A percentile compares a stretch with the other conserved stretches of the same genome.
These are phyloP conservation scores for Rhododendron vialii DNA, from an alignment of 148 eudicot species.

Conservation along the genomic window DNA sequence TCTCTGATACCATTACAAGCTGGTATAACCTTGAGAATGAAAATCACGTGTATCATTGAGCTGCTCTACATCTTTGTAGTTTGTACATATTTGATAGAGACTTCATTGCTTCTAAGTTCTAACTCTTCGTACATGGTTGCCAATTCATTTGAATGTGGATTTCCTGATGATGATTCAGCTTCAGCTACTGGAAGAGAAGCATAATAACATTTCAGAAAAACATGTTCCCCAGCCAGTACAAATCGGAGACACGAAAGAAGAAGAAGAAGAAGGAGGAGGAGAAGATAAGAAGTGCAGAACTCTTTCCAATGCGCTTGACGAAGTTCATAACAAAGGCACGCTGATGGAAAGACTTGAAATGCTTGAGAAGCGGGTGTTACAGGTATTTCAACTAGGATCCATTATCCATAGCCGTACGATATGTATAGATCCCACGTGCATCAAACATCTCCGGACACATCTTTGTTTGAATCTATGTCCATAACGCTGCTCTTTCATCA, in stretches of 20 bases:
- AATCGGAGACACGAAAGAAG: background rate
- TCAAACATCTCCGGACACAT: background rate
- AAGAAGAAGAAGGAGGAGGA: background rate
- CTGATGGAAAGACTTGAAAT: conserved; percentile 28
- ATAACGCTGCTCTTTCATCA: background rate
- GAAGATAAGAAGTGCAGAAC: conserved; percentile 11
- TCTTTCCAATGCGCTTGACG: conserved; percentile 35
- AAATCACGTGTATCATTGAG: background rate
- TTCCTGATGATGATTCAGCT: conserved; percentile 22
- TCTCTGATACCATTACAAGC: background rate
- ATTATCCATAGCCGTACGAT: background rate
- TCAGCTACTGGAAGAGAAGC: conserved; percentile 43
- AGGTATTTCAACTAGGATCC: conserved; percentile 21
- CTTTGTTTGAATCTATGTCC: background rate
- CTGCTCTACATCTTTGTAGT: background rate
- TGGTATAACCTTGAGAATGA: background rate
- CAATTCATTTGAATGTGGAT: background rate
- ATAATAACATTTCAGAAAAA: conserved; percentile 20
- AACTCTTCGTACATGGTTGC: background rate
- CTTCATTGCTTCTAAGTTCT: background rate
- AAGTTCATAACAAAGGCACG: conserved; percentile 47
- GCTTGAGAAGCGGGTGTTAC: conserved; percentile 41
- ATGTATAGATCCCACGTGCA: background rate
- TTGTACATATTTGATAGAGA: background rate
- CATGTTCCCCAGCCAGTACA: background rate